Conservation (phyloP, 192 early-diverging fungal species). For the Physocladia obscura region DNA sequence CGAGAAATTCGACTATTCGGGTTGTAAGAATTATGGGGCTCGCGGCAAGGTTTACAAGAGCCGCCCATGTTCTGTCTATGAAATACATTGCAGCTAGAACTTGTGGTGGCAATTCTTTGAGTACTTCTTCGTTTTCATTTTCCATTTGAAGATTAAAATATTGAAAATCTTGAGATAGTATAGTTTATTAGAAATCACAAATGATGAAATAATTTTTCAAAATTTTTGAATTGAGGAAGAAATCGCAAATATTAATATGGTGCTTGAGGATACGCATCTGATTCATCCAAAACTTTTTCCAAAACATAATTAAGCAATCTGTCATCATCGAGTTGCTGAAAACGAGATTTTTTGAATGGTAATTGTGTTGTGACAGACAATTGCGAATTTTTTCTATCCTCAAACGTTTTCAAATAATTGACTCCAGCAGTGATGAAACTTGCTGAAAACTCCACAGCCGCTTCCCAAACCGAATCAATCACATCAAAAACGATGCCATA, state of each 20-base stretch:
- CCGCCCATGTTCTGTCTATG: background rate
- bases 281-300: conserved; percentile 2
- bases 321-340: conserved; percentile 7
- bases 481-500: background rate
- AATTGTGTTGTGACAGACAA: background rate
- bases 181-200: too few species aligned
- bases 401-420: background rate
- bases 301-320: conserved; percentile 1
- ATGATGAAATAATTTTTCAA: too few species aligned
- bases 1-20: background rate
- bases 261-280: background rate
- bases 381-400: background rate
- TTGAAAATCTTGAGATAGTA: too few species aligned
- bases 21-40: background rate
- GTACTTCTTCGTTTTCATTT: background rate
- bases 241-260: background rate
- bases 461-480: background rate
- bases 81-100: background rate
- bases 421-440: background rate
- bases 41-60: background rate
- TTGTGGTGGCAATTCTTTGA: background rate
- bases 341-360: background rate
- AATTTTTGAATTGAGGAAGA: background rate
- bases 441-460: background rate
- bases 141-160: too few species aligned